These are phyloP conservation scores for Saccharomycopsis fermentans DNA, from an alignment of 805 yeast species.

Conservation along the genomic window DNA sequence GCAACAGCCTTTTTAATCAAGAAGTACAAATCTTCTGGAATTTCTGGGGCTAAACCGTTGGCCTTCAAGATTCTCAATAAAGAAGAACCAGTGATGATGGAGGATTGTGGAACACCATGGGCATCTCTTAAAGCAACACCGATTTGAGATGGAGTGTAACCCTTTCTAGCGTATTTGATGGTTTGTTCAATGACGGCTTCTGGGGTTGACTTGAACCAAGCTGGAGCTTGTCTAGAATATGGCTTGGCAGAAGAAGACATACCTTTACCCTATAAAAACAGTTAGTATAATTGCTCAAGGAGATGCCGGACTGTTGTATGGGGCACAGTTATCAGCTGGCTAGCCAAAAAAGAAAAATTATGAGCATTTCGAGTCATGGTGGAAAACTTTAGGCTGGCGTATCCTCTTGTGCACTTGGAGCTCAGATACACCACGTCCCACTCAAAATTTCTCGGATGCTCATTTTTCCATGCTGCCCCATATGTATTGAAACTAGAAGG, in stretches of 20 bases:
- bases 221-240: constrained; percentile 96
- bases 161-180: constrained; percentile 99
- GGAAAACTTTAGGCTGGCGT: too few species aligned
- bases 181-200: constrained; percentile 96
- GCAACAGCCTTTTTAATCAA: constrained; percentile 99
- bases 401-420: too few species aligned
- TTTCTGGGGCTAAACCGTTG: constrained; percentile 99
- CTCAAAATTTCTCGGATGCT: neutral
- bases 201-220: constrained; percentile 97
- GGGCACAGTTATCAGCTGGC: too few species aligned
- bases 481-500: constrained; percentile 5
- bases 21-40: constrained; percentile 99
- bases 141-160: constrained; percentile 98
- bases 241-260: constrained; percentile 98
- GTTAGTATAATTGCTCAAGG: constrained; percentile 32
- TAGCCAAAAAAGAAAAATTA: too few species aligned
- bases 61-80: constrained; percentile 98
- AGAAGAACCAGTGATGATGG: constrained; percentile 98
- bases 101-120: constrained; percentile 98
- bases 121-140: constrained; percentile 99
- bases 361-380: too few species aligned
- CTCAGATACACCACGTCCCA: too few species aligned
- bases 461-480: neutral
- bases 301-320: too few species aligned
- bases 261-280: constrained; percentile 80